Percentiles rank a stretch among this genome's conserved stretches.
Evolutionary conservation across 768 basidiomycete species (phyloP).

Genomic region (Mycena capillaripes): DNA sequence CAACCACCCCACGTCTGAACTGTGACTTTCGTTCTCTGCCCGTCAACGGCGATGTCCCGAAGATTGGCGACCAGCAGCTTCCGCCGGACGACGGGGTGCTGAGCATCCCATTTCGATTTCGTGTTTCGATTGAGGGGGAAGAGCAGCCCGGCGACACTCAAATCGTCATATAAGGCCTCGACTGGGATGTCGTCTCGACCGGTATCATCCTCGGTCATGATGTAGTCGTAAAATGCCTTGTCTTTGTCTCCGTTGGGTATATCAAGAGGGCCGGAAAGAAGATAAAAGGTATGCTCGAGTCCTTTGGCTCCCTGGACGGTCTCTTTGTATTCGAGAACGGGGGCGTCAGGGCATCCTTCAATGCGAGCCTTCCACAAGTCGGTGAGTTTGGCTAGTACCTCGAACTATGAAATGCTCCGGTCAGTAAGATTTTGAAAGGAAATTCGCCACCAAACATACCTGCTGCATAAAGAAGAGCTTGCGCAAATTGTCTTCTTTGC

Average conservation of each 20-base stretch:
- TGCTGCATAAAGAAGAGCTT: constrained; percentile 70
- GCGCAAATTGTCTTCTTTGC: constrained; percentile 56
- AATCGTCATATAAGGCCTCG: constrained; percentile 65
- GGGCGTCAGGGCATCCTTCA: constrained; percentile 64
- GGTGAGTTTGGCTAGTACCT: constrained; percentile 59
- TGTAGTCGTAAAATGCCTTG: constrained; percentile 58
- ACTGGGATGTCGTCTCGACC: constrained; percentile 51
- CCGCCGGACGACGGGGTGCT: constrained; percentile 54
- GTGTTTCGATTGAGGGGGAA: constrained; percentile 60
- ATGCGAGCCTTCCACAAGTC: constrained; percentile 65
- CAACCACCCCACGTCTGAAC: constrained; percentile 56
- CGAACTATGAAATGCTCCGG: constrained; percentile 52
- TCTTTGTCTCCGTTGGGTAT: constrained; percentile 55
- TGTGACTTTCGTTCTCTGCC: constrained; percentile 49
- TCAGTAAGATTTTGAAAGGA: background rate
- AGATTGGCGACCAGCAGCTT: constrained; percentile 58
- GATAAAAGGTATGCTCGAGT: constrained; percentile 53
- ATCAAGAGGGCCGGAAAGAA: constrained; percentile 60
- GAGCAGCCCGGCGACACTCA: constrained; percentile 58
- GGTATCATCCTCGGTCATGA: constrained; percentile 55
- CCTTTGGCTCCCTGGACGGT: constrained; percentile 45
- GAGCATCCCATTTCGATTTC: constrained; percentile 52
- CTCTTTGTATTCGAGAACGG: constrained; percentile 56
- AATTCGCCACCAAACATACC: constrained; percentile 42
- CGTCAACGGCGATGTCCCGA: constrained; percentile 52